These are phyloP conservation scores for Pelagophyceae sp. DNA, from an alignment of 352 stramenopile species.

Conservation along the genomic window DNA sequence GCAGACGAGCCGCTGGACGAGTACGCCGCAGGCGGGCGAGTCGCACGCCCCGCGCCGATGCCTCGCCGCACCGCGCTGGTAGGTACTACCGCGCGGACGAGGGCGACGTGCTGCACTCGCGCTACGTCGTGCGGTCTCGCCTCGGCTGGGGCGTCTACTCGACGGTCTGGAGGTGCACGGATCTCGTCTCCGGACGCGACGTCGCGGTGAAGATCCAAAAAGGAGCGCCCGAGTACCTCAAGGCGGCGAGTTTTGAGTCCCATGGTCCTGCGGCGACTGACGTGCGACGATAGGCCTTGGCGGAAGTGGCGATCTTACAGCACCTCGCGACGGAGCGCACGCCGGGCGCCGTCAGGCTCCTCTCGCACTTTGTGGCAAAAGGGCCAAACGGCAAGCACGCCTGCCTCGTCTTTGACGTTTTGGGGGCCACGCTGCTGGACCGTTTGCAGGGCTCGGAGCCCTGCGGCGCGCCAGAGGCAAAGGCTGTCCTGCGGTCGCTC, in stretches of 20 bases:
- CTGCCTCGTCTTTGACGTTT: slow-evolving; percentile 17
- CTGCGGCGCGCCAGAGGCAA: background rate
- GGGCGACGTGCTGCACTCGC: background rate
- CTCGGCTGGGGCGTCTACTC: slow-evolving; percentile 17
- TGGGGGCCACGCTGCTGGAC: background rate
- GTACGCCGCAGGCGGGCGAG: background rate
- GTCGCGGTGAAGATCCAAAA: slow-evolving; percentile 18
- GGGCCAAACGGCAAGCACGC: slow-evolving; percentile 4
- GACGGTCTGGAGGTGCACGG: too few relatives aligned
- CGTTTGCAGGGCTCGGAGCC: background rate
- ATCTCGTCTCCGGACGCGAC: too few relatives aligned
- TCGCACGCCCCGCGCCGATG: background rate
- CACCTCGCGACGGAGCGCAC: background rate
- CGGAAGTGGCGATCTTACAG: background rate
- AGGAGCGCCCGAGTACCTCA: background rate
- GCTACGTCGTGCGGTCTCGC: background rate
- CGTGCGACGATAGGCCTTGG: too few relatives aligned
- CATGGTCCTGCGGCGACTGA: too few relatives aligned
- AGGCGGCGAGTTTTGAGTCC: too few relatives aligned
- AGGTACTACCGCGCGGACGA: background rate
- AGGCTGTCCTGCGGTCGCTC: background rate
- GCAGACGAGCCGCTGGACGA: background rate
- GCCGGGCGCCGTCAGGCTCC: background rate
- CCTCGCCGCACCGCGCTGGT: background rate
- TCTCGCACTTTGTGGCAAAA: background rate